Base-by-base conservation (phyloP, 176 grass and related monocot species). In the Triticum monococcum region DNA sequence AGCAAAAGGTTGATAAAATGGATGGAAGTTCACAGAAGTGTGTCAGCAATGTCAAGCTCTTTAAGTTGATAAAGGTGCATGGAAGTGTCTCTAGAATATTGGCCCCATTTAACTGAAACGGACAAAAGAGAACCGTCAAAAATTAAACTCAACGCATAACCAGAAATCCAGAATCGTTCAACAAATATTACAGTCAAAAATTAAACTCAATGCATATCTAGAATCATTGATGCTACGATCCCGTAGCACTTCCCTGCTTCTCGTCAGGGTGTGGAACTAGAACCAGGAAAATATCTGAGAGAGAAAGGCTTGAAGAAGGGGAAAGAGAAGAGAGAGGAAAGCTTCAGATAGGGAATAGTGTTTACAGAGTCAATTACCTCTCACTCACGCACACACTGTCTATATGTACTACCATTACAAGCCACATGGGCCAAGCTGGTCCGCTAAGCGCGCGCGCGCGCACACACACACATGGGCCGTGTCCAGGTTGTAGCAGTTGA, bases 11-110 rank as follows among this genome's bases (percentile, higher is more conserved):
- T 24, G 7, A 64, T 28, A 87, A 35, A 72, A 87, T 64, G 3
- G 36, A 12, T 37, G 77, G 67, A 3, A 64, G 50, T 20, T 87
- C 67, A 73, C 77, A 63, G 1, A 87, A 81, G 5, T 87, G 37
- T 22, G 13, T 81, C 23, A 8, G 26, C 22, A 81, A 25, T 14
- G 50, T 48, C 78, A 81, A 80, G 22, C 37, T 81, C 38, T 80
- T 87, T 9, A 87, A 64, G 78, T 73, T 87, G 14, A 36, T 2
- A 81, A 81, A 81, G 68, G 68, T 87, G 68, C 54, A 81, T 48
- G 59, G 22, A 81, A 50, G 67, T 26, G 40, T 52, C 43, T 68
- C 57, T 23, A 48, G 13, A 64, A 81, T 24, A 20, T 5, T 41
- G 1, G 0, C 36, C 11, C 68, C 4, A 60, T 43, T 79, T 50